Percentiles rank a stretch among this genome's conserved stretches.
Conservation (phyloP, 139 green algal genomes). For the Coelastrella sp. region DNA sequence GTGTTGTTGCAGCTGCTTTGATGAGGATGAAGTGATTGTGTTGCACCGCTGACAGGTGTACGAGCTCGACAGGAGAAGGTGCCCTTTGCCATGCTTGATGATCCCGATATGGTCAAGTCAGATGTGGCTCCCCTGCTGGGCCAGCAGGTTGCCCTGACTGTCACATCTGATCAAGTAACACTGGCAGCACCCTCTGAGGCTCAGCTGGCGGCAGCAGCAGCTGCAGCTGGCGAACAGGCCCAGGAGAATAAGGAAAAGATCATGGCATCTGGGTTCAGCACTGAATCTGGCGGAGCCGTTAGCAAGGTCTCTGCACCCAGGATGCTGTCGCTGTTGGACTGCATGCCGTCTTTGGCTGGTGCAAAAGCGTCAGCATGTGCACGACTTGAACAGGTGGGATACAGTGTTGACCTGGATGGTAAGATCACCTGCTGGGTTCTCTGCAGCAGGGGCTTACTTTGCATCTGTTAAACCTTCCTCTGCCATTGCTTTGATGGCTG, state of each 20-base stretch:
- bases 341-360: conserved; percentile 67
- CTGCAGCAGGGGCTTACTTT: neutral
- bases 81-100: conserved; percentile 84
- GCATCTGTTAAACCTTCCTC: neutral
- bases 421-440: neutral
- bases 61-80: conserved; percentile 92
- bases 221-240: neutral
- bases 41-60: conserved; percentile 64
- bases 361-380: conserved; percentile 89
- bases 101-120: conserved; percentile 62
- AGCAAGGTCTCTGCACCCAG: conserved; percentile 38
- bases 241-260: neutral
- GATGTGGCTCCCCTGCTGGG: conserved; percentile 67
- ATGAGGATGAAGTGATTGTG: neutral
- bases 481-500: no score
- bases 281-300: neutral
- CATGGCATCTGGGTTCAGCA: neutral
- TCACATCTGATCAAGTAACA: conserved; percentile 49
- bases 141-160: conserved; percentile 60
- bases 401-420: neutral
- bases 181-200: conserved; percentile 13
- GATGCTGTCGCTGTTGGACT: conserved; percentile 73
- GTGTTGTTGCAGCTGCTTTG: neutral
- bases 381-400: conserved; percentile 63
- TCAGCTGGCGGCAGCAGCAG: conserved; percentile 15